A percentile compares a stretch with the other conserved stretches of the same genome.
Evolutionary conservation across 2,329 filamentous ascomycete genomes (phyloP).

Genomic region (Triangularia setosa): DNA sequence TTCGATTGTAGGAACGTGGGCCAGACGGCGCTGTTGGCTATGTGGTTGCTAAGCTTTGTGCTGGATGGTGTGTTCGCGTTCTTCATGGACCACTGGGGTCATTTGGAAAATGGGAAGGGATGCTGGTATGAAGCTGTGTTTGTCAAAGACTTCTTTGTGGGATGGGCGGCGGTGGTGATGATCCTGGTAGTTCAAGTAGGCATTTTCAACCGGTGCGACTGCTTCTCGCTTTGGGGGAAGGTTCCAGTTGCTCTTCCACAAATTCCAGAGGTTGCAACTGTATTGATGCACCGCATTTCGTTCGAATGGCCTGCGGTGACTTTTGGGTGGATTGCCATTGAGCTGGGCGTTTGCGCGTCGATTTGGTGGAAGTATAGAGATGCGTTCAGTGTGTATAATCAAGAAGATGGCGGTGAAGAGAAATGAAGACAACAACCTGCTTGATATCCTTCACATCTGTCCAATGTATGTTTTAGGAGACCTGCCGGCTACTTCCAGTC

Average conservation of each 20-base stretch:
- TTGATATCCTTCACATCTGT: too few species aligned
- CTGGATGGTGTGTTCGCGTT: conserved; percentile 2
- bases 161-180: neutral
- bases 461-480: too few species aligned
- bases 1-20: conserved; percentile 14
- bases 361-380: conserved; percentile 8
- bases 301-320: conserved; percentile 13
- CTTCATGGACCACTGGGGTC: neutral
- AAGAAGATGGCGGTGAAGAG: conserved; percentile 1
- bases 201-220: conserved; percentile 16
- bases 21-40: conserved; percentile 1
- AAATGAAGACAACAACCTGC: too few species aligned
- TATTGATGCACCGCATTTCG: conserved; percentile 8
- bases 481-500: too few species aligned
- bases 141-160: conserved; percentile 6
- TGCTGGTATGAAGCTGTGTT: conserved; percentile 10
- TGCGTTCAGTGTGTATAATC: conserved; percentile 11
- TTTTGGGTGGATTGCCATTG: conserved; percentile 11
- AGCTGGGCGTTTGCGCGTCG: conserved; percentile 5
- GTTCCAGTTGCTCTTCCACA: conserved; percentile 12
- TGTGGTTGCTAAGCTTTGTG: conserved; percentile 2
- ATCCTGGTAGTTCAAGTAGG: conserved; percentile 13
- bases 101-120: neutral
- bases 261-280: conserved; percentile 1
- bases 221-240: conserved; percentile 10